Base-by-base conservation (phyloP, 2,329 filamentous ascomycete species). In the Arachnomyces sp. region DNA sequence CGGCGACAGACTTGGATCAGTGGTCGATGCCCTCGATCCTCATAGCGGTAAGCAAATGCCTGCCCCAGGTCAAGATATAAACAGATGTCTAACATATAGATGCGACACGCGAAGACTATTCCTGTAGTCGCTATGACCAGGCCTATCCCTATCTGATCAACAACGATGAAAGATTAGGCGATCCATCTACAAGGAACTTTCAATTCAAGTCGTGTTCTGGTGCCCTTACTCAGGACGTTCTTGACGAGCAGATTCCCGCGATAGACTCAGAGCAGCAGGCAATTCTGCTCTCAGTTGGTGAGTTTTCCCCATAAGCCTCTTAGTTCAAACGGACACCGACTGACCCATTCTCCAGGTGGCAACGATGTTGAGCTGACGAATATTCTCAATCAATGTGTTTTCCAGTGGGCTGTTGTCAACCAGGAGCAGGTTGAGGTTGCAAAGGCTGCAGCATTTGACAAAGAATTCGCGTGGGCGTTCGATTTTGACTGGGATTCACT, bases 1-100 rank as follows among this genome's bases (percentile, higher is more conserved):
- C 9, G 43, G 43, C 33, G 16, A 39, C 28, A 36, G 43, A 12
- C 31, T 45, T 43, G 32, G 32, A 17, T 9, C 28, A 11, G 11
- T 18, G 7, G 3, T 12, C 18, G n/a, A 13, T 14, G 28, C 28
- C 12, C 31, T 38, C 4, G 35, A 28, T 38, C 11, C 18, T 8
- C 7, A 35, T 18, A 35, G 33, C 13, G 33, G 33, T 35, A 35
- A 17, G 33, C 15, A 9, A 18, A 8, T 35, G n/a, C n/a, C n/a
- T n/a, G n/a, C n/a, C n/a, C n/a, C n/a, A n/a, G n/a, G n/a, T n/a
- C n/a, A n/a, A n/a, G n/a, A n/a, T n/a, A n/a, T n/a, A n/a, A n/a
- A n/a, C n/a, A n/a, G n/a, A n/a, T n/a, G n/a, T n/a, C n/a, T n/a
- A n/a, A n/a, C n/a, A n/a, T n/a, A n/a, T n/a, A n/a, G n/a, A n/a